A percentile compares a stretch with the other conserved stretches of the same genome.
These are phyloP conservation scores for Fonticula alba DNA, from an alignment of 78 protist species.

Conservation along the genomic window DNA sequence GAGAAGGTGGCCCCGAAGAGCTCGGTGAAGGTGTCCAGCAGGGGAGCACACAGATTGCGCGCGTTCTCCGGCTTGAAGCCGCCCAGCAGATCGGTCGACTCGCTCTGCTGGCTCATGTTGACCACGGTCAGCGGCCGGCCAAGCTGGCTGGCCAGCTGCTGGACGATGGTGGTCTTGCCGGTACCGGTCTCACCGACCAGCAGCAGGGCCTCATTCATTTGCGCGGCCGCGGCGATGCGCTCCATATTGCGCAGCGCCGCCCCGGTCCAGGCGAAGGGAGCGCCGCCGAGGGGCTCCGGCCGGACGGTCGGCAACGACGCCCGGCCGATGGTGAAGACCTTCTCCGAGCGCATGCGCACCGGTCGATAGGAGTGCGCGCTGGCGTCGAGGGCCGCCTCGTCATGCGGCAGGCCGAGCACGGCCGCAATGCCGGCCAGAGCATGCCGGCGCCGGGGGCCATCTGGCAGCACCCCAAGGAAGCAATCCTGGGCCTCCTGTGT, in stretches of 20 bases:
- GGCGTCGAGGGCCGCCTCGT: too few relatives aligned
- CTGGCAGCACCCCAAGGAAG: constrained; percentile 9
- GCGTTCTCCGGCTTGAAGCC: constrained; percentile 89
- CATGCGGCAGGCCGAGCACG: not conserved
- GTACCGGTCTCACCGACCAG: constrained; percentile 90
- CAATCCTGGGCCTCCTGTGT: too few relatives aligned
- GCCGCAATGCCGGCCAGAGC: not conserved
- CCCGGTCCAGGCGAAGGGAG: constrained; percentile 51
- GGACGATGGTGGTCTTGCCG: constrained; percentile 92
- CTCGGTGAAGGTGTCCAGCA: constrained; percentile 25
- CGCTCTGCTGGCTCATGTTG: constrained; percentile 91
- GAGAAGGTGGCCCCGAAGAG: constrained; percentile 44
- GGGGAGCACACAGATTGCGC: constrained; percentile 34
- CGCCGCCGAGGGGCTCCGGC: not conserved
- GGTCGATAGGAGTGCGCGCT: too few relatives aligned
- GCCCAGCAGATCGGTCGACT: constrained; percentile 87
- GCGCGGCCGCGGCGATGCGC: constrained; percentile 52
- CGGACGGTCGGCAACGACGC: not conserved
- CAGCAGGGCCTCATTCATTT: constrained; percentile 61
- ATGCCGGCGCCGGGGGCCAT: not conserved
- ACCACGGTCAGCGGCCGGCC: constrained; percentile 47
- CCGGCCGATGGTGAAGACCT: not conserved
- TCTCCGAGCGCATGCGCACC: too few relatives aligned
- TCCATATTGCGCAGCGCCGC: constrained; percentile 48
- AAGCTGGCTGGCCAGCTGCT: constrained; percentile 60